Percentiles rank a stretch among this genome's conserved stretches.
These are phyloP conservation scores for Barnettozyma populi DNA, from an alignment of 805 yeast genomes.

Conservation along the genomic window DNA sequence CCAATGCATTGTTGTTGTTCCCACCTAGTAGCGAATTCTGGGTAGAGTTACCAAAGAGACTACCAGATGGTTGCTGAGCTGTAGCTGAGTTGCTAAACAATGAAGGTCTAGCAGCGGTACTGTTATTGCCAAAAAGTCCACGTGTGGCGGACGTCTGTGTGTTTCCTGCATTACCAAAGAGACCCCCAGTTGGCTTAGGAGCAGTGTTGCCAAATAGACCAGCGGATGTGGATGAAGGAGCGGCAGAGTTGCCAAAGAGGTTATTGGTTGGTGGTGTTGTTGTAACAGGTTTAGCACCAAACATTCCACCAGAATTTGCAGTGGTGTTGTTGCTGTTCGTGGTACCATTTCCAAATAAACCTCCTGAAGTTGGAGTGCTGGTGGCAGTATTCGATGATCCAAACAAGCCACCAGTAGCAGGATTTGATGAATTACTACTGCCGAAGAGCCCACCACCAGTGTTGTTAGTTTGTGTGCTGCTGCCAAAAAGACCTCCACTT, in stretches of 20 bases:
- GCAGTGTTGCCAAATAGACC: conserved; percentile 18
- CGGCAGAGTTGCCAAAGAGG: conserved; percentile 1
- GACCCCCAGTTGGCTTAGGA: conserved; percentile 12
- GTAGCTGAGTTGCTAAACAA: conserved; percentile 10
- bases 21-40: conserved; percentile 4
- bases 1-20: conserved; percentile 26
- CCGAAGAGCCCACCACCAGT: neutral
- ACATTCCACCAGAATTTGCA: conserved; percentile 2
- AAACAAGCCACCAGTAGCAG: conserved; percentile 3
- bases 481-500: neutral
- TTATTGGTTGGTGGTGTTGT: neutral
- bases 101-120: conserved; percentile 1
- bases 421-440: neutral
- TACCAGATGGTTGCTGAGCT: conserved; percentile 4
- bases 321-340: neutral
- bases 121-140: conserved; percentile 12
- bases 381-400: conserved; percentile 1
- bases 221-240: conserved; percentile 2
- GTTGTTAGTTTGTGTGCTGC: neutral
- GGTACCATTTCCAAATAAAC: conserved; percentile 4
- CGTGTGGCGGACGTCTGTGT: conserved; percentile 4
- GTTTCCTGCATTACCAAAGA: conserved; percentile 22
- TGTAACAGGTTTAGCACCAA: conserved; percentile 5
- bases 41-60: conserved; percentile 19
- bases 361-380: conserved; percentile 2